A percentile compares a stretch with the other conserved stretches of the same genome.
Evolutionary conservation across 2,329 filamentous ascomycete genomes (phyloP).

Genomic region (Hymenoscyphus fraxineus): DNA sequence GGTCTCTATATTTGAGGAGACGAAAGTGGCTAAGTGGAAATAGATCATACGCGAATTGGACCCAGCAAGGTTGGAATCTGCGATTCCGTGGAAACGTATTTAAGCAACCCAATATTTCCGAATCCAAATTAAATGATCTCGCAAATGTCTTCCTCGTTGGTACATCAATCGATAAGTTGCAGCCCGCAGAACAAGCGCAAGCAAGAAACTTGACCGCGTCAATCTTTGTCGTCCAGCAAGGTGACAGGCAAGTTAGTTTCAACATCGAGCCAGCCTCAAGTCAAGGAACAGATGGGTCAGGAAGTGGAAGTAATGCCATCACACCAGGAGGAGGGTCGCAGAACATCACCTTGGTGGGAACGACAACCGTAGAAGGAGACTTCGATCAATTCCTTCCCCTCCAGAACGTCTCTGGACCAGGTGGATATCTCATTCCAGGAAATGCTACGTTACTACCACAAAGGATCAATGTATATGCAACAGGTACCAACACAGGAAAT

Average conservation of each 20-base stretch:
- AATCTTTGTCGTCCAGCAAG: conserved; percentile 74
- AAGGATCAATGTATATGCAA: conserved; percentile 63
- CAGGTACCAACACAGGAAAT: conserved; percentile 64
- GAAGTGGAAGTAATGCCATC: conserved; percentile 46
- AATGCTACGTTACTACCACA: conserved; percentile 64
- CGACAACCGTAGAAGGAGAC: conserved; percentile 65
- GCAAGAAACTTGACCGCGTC: conserved; percentile 69
- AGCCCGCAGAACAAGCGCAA: conserved; percentile 56
- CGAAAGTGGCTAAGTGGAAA: conserved; percentile 11
- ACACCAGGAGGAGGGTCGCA: conserved; percentile 58
- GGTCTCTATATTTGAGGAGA: neutral
- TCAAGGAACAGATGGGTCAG: conserved; percentile 47
- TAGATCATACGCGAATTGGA: conserved; percentile 72
- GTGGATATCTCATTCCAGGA: conserved; percentile 53
- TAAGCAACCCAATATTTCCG: conserved; percentile 67
- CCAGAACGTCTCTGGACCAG: conserved; percentile 50
- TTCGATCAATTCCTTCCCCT: conserved; percentile 69
- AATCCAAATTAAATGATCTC: conserved; percentile 62
- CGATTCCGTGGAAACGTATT: conserved; percentile 78
- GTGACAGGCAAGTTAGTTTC: conserved; percentile 58
- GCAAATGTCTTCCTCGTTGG: conserved; percentile 69
- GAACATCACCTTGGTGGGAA: conserved; percentile 59
- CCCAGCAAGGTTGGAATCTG: conserved; percentile 71
- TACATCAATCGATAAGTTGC: conserved; percentile 56
- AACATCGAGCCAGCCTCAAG: conserved; percentile 56